phyloP scores from a whole-genome alignment of 164 flowering plant species.

The Macadamia integrifolia region DNA sequence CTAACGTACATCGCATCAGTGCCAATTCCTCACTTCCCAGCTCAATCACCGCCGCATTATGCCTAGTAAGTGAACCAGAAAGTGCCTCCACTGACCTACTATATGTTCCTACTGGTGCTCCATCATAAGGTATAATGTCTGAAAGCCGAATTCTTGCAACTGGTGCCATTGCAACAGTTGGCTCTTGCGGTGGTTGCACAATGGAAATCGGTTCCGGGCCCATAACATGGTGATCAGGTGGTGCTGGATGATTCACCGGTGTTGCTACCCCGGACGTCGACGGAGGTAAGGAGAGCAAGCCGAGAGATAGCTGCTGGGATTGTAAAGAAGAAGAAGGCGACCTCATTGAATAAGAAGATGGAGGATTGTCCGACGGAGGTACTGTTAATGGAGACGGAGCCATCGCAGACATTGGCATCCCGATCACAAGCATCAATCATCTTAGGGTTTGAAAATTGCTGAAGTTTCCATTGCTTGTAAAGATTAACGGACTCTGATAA shows the following conservation, averaged over 20 bases:
- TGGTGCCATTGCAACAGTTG: slow-evolving; percentile 2
- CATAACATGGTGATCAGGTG: slow-evolving; percentile 21
- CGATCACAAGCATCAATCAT: slow-evolving; percentile 5
- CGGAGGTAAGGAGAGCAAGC: slow-evolving; percentile 20
- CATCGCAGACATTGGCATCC: no score
- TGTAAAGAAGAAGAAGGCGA: slow-evolving; percentile 19
- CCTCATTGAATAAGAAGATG: slow-evolving; percentile 20
- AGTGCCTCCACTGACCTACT: slow-evolving; percentile 62
- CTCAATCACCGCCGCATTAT: slow-evolving; percentile 82
- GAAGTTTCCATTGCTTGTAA: no score
- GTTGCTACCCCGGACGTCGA: no score
- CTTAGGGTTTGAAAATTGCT: no score
- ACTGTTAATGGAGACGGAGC: no score
- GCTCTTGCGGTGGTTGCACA: slow-evolving; percentile 24
- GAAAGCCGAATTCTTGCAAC: no score
- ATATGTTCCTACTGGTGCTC: slow-evolving; percentile 52
- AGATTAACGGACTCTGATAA: no score
- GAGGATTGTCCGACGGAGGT: no score
- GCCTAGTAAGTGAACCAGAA: slow-evolving; percentile 64
- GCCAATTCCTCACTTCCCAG: slow-evolving; percentile 67
- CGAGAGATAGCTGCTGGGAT: slow-evolving; percentile 13
- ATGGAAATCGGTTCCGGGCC: slow-evolving; percentile 32
- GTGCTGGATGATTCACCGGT: no score
- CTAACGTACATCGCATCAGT: no score
- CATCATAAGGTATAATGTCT: slow-evolving; percentile 65